These are phyloP conservation scores for Quercus bicolor DNA, from an alignment of 306 rosid genomes.

Conservation along the genomic window DNA sequence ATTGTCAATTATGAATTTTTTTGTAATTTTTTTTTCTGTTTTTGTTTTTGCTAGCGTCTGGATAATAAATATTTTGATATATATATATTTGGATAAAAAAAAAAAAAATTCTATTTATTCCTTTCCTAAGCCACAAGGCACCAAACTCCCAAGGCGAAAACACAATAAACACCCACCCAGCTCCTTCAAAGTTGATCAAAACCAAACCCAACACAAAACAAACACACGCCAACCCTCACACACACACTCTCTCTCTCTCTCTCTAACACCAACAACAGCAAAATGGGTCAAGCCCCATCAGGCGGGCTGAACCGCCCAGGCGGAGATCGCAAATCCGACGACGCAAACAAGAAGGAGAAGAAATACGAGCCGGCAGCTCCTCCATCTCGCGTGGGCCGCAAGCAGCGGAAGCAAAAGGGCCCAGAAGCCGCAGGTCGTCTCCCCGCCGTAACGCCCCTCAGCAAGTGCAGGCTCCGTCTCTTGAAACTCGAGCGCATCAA, in stretches of 20 bases:
- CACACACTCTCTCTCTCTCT: background rate
- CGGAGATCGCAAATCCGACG: conserved; percentile 52
- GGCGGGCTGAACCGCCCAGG: conserved; percentile 56
- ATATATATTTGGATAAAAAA: too few relatives aligned
- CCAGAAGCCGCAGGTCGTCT: too few relatives aligned
- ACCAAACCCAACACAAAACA: too few relatives aligned
- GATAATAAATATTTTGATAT: too few relatives aligned
- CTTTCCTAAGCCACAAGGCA: too few relatives aligned
- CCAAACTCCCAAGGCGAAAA: too few relatives aligned
- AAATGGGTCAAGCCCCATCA: conserved; percentile 64
- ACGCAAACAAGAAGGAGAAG: conserved; percentile 53
- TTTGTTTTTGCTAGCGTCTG: too few relatives aligned
- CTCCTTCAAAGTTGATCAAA: background rate
- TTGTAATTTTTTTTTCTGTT: too few relatives aligned
- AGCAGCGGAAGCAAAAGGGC: too few relatives aligned
- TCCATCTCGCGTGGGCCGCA: conserved; percentile 46
- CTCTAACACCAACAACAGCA: background rate
- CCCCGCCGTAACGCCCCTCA: conserved; percentile 48
- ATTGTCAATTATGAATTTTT: too few relatives aligned
- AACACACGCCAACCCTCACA: background rate
- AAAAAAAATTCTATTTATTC: too few relatives aligned
- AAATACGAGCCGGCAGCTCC: conserved; percentile 62
- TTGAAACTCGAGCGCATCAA: conserved; percentile 58
- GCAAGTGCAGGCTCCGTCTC: conserved; percentile 28
- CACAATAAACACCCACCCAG: background rate